Evolutionary conservation across 1,139 yeast genomes (phyloP).

Genomic region (Lodderomyces orthopsilosis): DNA sequence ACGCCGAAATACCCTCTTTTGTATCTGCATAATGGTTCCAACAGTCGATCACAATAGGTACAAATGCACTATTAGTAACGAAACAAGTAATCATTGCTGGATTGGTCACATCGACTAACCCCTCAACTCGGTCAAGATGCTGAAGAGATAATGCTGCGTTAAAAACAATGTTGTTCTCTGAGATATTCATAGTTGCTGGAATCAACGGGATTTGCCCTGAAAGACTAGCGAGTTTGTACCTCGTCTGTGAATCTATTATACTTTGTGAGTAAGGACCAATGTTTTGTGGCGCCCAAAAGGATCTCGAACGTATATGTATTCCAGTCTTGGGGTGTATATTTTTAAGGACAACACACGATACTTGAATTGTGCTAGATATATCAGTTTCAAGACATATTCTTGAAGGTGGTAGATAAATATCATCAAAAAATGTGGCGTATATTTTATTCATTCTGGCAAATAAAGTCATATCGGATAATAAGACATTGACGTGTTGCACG

Average conservation of each 20-base stretch:
- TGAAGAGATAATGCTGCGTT: conserved; percentile 62
- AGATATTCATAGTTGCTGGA: conserved; percentile 64
- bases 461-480: conserved; percentile 61
- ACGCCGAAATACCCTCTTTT: conserved; percentile 15
- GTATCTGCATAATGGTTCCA: conserved; percentile 21
- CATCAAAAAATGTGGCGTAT: conserved; percentile 54
- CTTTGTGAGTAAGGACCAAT: conserved; percentile 97
- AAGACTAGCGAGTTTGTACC: conserved; percentile 49
- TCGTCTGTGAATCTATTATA: conserved; percentile 44
- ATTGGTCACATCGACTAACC: conserved; percentile 45
- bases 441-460: conserved; percentile 60
- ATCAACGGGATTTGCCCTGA: conserved; percentile 91
- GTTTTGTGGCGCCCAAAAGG: conserved; percentile 98
- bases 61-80: conserved; percentile 33
- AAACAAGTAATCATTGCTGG: conserved; percentile 56
- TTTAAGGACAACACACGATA: conserved; percentile 55
- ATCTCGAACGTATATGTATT: conserved; percentile 84
- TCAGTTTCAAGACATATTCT: conserved; percentile 75
- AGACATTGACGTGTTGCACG: conserved; percentile 56
- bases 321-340: conserved; percentile 49
- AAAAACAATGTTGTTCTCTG: conserved; percentile 14
- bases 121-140: conserved; percentile 65
- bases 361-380: conserved; percentile 45
- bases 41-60: conserved; percentile 22
- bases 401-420: conserved; percentile 74